A percentile compares a stretch with the other conserved stretches of the same genome.
Evolutionary conservation across 495 filamentous ascomycete species (phyloP).

Genomic region (Xylaria curta): DNA sequence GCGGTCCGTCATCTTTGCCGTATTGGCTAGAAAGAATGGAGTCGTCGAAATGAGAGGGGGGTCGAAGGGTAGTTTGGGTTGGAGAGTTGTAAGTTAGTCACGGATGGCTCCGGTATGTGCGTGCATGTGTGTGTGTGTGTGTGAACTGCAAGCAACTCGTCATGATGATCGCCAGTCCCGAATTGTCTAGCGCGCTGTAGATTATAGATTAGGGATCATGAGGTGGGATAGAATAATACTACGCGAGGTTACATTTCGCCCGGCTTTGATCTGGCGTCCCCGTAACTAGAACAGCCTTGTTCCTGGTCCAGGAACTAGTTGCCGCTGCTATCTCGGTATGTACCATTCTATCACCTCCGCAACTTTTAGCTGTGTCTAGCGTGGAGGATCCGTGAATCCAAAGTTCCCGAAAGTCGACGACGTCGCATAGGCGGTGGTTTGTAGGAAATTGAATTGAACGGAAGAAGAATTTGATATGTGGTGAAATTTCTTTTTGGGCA

Average conservation of each 20-base stretch:
- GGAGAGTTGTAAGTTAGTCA: not conserved
- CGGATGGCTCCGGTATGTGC: not conserved
- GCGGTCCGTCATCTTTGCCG: no score
- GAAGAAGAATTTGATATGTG: not conserved
- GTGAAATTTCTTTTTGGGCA: not conserved
- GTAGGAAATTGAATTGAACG: not conserved
- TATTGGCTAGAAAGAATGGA: not conserved
- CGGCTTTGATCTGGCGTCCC: not conserved
- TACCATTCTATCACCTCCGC: not conserved
- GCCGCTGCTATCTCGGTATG: slow-evolving; percentile 1
- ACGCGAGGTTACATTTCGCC: not conserved
- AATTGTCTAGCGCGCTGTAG: not conserved
- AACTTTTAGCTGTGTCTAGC: not conserved
- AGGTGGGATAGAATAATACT: not conserved
- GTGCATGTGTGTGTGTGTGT: no score
- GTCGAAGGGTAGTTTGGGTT: not conserved
- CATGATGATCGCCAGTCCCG: not conserved
- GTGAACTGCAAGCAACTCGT: not conserved
- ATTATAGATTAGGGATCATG: not conserved
- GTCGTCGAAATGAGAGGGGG: not conserved
- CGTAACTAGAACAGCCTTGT: slow-evolving; percentile 11
- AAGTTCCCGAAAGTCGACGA: not conserved
- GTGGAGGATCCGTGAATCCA: not conserved
- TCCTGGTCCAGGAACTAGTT: not conserved
- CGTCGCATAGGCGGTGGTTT: no score